phyloP scores from a whole-genome alignment of 371 early-diverging fungal species.

The Polyrhizophydium stewartii region DNA sequence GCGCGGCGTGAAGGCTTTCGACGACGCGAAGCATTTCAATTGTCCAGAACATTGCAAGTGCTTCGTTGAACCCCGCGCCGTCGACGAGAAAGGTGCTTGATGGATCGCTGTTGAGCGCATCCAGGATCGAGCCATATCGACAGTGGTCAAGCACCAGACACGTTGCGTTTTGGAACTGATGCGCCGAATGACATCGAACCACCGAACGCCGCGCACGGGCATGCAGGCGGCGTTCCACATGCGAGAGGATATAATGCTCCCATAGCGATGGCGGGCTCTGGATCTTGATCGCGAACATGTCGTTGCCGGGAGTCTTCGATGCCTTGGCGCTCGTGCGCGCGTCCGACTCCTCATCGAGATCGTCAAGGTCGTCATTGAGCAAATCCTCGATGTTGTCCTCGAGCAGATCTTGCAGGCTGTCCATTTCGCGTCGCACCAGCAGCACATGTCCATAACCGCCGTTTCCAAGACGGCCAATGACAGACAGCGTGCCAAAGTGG shows the following conservation, averaged over 20 bases:
- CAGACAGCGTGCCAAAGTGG: not conserved
- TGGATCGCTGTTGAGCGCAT: constrained; percentile 13
- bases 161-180: constrained; percentile 20
- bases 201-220: constrained; percentile 7
- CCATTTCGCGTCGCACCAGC: not conserved
- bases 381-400: constrained; percentile 6
- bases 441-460: constrained; percentile 22
- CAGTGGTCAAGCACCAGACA: constrained; percentile 10
- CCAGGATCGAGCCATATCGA: constrained; percentile 17
- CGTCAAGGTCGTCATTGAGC: constrained; percentile 8
- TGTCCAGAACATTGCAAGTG: constrained; percentile 35
- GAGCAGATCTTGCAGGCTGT: constrained; percentile 4
- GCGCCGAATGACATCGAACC: constrained; percentile 11
- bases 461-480: constrained; percentile 8
- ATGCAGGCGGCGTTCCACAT: constrained; percentile 12
- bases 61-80: constrained; percentile 30
- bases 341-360: constrained; percentile 11
- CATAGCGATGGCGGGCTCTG: constrained; percentile 13
- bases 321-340: not conserved
- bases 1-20: constrained; percentile 30
- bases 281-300: constrained; percentile 12
- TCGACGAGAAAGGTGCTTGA: constrained; percentile 11
- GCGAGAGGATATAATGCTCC: constrained; percentile 20
- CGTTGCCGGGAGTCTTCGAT: not conserved
- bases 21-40: constrained; percentile 31